Evolutionary conservation across 495 filamentous ascomycete species (phyloP).

Genomic region (Venustampulla echinocandica): DNA sequence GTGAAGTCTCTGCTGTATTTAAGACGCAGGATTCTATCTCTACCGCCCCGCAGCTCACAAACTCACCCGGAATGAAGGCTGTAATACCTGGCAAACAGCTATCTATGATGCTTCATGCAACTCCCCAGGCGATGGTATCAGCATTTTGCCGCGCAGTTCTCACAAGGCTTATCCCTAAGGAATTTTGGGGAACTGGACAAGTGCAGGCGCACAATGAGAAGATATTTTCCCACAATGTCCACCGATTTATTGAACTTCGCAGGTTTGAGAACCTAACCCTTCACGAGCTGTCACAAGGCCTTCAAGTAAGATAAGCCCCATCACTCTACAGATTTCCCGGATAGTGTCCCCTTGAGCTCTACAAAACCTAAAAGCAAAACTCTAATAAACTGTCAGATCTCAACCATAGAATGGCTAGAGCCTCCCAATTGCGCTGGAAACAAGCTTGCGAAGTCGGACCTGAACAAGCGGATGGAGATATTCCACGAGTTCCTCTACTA

Average conservation of each 20-base stretch:
- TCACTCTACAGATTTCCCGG: background rate
- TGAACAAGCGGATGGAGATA: conserved; percentile 67
- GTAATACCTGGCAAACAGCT: conserved; percentile 21
- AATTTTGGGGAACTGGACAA: conserved; percentile 60
- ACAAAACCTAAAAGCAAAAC: conserved; percentile 4
- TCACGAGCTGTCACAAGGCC: conserved; percentile 63
- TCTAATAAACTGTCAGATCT: conserved; percentile 38
- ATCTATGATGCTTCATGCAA: conserved; percentile 60
- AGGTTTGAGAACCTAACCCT: conserved; percentile 75
- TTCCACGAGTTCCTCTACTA: conserved; percentile 85
- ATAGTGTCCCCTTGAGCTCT: background rate
- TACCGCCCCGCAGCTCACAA: conserved; percentile 8
- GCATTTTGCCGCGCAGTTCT: conserved; percentile 81
- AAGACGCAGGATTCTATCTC: conserved; percentile 8
- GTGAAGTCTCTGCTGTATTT: conserved; percentile 9
- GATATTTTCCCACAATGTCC: conserved; percentile 54
- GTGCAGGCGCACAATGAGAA: conserved; percentile 48
- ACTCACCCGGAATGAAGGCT: background rate
- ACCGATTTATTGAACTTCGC: conserved; percentile 67
- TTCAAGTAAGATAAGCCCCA: conserved; percentile 50
- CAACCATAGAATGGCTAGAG: conserved; percentile 62
- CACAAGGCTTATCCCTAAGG: conserved; percentile 61
- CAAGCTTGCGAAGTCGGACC: conserved; percentile 54
- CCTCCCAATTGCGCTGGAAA: conserved; percentile 43
- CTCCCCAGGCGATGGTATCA: conserved; percentile 60